Conservation (phyloP, 2,329 filamentous ascomycete species). For the Arthrocladium fulminans region DNA sequence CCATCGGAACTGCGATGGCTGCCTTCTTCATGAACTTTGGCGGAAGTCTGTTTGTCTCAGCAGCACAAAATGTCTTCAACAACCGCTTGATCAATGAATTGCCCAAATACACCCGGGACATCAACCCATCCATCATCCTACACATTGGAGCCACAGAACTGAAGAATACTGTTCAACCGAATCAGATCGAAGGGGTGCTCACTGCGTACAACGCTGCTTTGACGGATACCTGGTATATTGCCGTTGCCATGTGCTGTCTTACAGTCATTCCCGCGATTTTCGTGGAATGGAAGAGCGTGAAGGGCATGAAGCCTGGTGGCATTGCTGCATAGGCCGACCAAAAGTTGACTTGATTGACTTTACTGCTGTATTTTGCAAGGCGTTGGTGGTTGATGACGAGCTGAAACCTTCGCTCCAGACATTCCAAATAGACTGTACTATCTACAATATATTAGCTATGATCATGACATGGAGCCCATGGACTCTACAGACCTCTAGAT, state of each 20-base stretch:
- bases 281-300: conserved; percentile 35
- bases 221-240: conserved; percentile 32
- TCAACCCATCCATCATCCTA: conserved; percentile 25
- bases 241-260: conserved; percentile 31
- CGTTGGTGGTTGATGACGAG: conserved; percentile 1
- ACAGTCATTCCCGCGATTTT: conserved; percentile 28
- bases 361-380: conserved; percentile 8
- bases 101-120: conserved; percentile 23
- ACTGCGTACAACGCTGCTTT: conserved; percentile 32
- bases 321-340: conserved; percentile 17
- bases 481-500: neutral
- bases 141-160: conserved; percentile 32
- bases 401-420: neutral
- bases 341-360: too few relatives aligned
- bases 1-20: conserved; percentile 33
- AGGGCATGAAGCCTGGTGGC: conserved; percentile 23
- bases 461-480: neutral
- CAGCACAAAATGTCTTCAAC: conserved; percentile 45
- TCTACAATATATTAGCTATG: neutral
- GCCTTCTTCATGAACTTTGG: conserved; percentile 35
- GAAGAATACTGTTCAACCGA: conserved; percentile 24
- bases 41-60: conserved; percentile 43
- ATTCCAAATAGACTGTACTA: conserved; percentile 1
- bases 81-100: conserved; percentile 42
- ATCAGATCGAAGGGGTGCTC: conserved; percentile 26